Conservation (phyloP, 2,329 filamentous ascomycete genomes). For the Cytospora chrysosperma region DNA sequence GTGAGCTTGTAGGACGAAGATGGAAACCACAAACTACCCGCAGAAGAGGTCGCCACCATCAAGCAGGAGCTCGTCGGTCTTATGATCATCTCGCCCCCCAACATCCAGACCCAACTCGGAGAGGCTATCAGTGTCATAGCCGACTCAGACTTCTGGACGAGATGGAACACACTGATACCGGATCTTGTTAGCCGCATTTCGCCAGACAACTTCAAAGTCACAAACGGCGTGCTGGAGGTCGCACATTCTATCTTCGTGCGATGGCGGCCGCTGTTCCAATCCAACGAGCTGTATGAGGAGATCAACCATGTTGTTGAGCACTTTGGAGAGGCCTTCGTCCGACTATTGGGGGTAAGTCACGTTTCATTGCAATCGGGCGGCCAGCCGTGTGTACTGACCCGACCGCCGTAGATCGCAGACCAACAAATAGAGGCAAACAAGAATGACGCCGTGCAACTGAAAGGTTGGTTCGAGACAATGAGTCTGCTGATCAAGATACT, state of each 20-base stretch:
- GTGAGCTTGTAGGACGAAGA: conserved; percentile 68
- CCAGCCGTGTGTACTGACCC: background rate
- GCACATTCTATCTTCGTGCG: conserved; percentile 97
- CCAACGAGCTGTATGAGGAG: conserved; percentile 88
- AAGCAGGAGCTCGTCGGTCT: conserved; percentile 93
- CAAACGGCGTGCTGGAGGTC: conserved; percentile 92
- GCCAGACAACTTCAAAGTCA: conserved; percentile 75
- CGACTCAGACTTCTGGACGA: conserved; percentile 94
- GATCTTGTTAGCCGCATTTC: conserved; percentile 89
- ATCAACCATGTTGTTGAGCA: conserved; percentile 91
- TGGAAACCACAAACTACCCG: conserved; percentile 84
- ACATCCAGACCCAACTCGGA: conserved; percentile 89
- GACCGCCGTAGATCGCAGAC: conserved; percentile 59
- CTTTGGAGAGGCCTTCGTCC: conserved; percentile 81
- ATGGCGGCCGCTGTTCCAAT: conserved; percentile 92
- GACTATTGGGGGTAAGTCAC: conserved; percentile 66
- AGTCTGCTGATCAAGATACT: conserved; percentile 89
- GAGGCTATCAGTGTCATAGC: conserved; percentile 97
- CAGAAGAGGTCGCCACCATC: conserved; percentile 82
- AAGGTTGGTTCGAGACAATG: conserved; percentile 78
- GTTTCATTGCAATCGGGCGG: too few relatives aligned
- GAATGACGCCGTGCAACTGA: conserved; percentile 70
- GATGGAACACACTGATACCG: conserved; percentile 94
- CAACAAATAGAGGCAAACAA: conserved; percentile 71
- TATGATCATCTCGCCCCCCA: conserved; percentile 88